These are phyloP conservation scores for Brachypodium distachyon DNA, from an alignment of 202 grass and related monocot genomes.

Conservation along the genomic window DNA sequence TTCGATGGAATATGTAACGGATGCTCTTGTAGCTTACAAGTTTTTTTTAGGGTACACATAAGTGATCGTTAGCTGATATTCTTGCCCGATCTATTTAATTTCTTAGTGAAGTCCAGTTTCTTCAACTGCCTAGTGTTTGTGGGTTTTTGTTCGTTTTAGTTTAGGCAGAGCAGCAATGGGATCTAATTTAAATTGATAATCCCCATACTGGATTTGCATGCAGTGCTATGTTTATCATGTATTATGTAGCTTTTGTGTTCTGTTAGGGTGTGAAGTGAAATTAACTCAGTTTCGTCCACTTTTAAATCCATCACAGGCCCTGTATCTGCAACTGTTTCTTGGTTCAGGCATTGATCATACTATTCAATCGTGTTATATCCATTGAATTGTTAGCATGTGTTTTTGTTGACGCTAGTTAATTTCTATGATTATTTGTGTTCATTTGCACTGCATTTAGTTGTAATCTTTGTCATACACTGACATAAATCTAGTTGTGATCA, in stretches of 20 bases:
- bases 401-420: not conserved
- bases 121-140: not conserved
- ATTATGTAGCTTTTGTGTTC: not conserved
- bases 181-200: not conserved
- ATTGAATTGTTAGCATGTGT: not conserved
- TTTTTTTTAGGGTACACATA: not conserved
- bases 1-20: not conserved
- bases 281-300: too few relatives aligned
- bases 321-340: too few relatives aligned
- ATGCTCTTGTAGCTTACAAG: not conserved
- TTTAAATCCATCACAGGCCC: too few relatives aligned
- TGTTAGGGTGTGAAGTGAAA: not conserved
- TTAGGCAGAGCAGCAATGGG: not conserved
- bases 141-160: not conserved
- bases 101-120: not conserved
- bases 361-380: too few relatives aligned
- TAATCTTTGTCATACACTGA: conserved; percentile 13
- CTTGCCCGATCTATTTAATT: not conserved
- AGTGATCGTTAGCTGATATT: not conserved
- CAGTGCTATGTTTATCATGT: not conserved
- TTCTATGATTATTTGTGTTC: conserved; percentile 4
- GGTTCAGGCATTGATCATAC: too few relatives aligned
- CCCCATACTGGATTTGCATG: not conserved
- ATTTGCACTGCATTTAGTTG: not conserved
- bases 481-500: not conserved